Conservation (phyloP, 2,329 filamentous ascomycete species). For the Penicillium sp. region DNA sequence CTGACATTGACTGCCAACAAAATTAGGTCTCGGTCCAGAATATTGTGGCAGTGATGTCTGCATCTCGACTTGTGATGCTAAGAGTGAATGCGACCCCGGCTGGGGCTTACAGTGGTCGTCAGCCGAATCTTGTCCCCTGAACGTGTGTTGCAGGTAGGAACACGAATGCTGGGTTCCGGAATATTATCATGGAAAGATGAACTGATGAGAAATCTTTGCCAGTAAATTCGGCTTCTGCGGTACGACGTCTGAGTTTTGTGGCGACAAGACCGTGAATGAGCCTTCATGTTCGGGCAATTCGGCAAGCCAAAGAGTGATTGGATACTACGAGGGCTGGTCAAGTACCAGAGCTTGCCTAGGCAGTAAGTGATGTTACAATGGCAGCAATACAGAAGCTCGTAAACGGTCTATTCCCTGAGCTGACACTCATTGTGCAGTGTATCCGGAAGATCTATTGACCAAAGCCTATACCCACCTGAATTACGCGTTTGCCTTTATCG, state of each 20-base stretch:
- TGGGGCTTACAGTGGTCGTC: not conserved
- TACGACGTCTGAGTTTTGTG: conserved; percentile 2
- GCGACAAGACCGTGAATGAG: not conserved
- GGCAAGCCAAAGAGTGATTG: conserved; percentile 15
- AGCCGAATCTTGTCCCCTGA: conserved; percentile 21
- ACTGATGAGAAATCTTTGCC: no score
- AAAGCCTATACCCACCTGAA: conserved; percentile 28
- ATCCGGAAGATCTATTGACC: conserved; percentile 15
- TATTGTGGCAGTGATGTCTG: not conserved
- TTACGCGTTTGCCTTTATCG: conserved; percentile 41
- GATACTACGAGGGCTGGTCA: conserved; percentile 38
- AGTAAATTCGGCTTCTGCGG: conserved; percentile 11
- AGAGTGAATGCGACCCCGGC: not conserved
- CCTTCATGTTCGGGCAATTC: not conserved
- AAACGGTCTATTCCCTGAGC: no score
- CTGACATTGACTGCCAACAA: no score
- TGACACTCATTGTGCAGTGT: no score
- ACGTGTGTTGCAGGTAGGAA: conserved; percentile 30
- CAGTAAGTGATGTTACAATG: no score
- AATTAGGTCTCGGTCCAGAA: not conserved
- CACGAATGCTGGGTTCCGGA: no score
- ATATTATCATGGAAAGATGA: no score
- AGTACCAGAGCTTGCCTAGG: no score
- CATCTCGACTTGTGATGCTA: not conserved
- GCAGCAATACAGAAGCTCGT: no score